These are phyloP conservation scores for Pseudogymnoascus sp. DNA, from an alignment of 2,329 filamentous ascomycete genomes.

Conservation along the genomic window DNA sequence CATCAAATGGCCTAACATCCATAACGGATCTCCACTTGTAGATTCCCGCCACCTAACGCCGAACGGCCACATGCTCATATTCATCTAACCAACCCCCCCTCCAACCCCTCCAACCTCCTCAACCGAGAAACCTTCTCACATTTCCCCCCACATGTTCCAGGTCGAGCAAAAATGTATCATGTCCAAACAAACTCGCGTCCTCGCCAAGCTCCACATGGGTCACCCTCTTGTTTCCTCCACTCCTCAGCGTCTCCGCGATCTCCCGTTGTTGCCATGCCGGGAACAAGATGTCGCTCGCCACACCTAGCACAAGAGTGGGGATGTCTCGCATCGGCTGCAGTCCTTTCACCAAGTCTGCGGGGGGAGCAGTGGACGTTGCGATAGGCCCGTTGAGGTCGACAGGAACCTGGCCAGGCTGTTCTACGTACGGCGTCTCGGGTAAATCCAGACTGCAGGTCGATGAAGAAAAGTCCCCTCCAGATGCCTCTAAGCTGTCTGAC, in stretches of 20 bases:
- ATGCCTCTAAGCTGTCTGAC: slow-evolving; percentile 49
- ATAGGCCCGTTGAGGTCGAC: slow-evolving; percentile 31
- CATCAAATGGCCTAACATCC: neutral
- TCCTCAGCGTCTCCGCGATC: slow-evolving; percentile 74
- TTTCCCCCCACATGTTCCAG: slow-evolving; percentile 85
- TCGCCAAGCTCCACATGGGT: slow-evolving; percentile 88
- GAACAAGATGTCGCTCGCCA: slow-evolving; percentile 93
- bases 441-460: slow-evolving; percentile 71
- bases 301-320: slow-evolving; percentile 83
- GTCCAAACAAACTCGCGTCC: slow-evolving; percentile 89
- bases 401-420: slow-evolving; percentile 56
- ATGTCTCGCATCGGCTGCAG: slow-evolving; percentile 66
- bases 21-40: slow-evolving; percentile 1
- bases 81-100: neutral
- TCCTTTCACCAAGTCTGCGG: slow-evolving; percentile 73
- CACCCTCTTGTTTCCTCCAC: slow-evolving; percentile 72
- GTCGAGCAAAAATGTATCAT: slow-evolving; percentile 93
- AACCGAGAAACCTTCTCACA: slow-evolving; percentile 67
- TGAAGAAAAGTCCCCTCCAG: slow-evolving; percentile 29
- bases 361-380: slow-evolving; percentile 49
- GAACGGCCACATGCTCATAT: slow-evolving; percentile 3
- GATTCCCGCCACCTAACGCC: neutral
- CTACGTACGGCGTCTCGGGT: slow-evolving; percentile 77
- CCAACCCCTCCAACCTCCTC: neutral
- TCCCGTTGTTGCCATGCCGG: slow-evolving; percentile 97